A percentile compares a stretch with the other conserved stretches of the same genome.
Evolutionary conservation across 208 protist genomes (phyloP).

Genomic region (Acanthamoeba lenticulata): DNA sequence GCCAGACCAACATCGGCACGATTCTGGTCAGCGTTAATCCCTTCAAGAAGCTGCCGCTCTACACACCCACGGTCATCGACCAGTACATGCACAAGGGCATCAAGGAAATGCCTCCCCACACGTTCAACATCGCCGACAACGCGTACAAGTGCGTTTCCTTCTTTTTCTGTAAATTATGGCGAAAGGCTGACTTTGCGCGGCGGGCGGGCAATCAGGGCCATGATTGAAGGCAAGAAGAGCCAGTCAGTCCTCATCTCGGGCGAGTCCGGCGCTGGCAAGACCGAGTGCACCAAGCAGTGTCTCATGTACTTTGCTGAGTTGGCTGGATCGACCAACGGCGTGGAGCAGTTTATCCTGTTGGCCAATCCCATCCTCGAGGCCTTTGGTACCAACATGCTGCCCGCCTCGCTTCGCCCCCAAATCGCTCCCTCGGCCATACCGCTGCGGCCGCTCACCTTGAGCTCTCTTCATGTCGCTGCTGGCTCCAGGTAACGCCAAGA

Average conservation of each 20-base stretch:
- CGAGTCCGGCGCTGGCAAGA: conserved; percentile 86
- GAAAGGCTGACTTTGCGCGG: too few species aligned
- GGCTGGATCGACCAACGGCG: background rate
- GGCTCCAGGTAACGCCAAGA: conserved; percentile 84
- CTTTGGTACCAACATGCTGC: too few species aligned
- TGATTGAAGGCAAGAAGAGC: too few species aligned
- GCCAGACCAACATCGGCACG: conserved; percentile 83
- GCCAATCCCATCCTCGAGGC: background rate
- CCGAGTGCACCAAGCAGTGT: conserved; percentile 85
- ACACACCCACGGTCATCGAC: conserved; percentile 81
- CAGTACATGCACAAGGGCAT: conserved; percentile 78
- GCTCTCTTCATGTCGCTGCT: conserved; percentile 77
- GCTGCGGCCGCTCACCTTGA: conserved; percentile 38
- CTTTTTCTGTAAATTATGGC: too few species aligned
- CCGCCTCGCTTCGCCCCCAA: too few species aligned
- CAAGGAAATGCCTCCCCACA: conserved; percentile 80
- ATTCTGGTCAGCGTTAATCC: conserved; percentile 85
- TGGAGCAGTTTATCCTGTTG: background rate
- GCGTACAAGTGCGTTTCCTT: too few species aligned
- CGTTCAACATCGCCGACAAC: conserved; percentile 81
- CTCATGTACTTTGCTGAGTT: conserved; percentile 86
- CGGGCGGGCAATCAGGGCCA: too few species aligned
- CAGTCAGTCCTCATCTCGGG: too few species aligned
- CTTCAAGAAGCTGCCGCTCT: conserved; percentile 77
- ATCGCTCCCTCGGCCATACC: background rate